These are phyloP conservation scores for Aspergillus amoenus DNA, from an alignment of 2,329 filamentous ascomycete species.

Conservation along the genomic window DNA sequence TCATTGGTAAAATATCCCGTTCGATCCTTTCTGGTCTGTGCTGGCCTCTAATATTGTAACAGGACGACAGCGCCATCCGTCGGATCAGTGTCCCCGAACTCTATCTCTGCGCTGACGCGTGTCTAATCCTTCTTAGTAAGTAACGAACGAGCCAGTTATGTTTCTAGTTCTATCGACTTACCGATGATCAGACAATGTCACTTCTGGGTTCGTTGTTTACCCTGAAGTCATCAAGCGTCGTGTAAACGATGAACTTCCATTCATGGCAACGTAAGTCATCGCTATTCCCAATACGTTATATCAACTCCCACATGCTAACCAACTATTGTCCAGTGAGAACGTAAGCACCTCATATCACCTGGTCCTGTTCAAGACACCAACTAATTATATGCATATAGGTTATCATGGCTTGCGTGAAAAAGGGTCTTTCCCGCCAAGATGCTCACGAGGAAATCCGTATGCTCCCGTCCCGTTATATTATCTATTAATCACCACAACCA, in stretches of 20 bases:
- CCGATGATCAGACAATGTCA: slow-evolving; percentile 61
- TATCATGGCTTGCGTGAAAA: slow-evolving; percentile 74
- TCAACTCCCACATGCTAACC: slow-evolving; percentile 18
- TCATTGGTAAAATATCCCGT: slow-evolving; percentile 51
- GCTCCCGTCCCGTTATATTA: slow-evolving; percentile 7
- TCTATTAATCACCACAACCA: neutral
- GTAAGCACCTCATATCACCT: slow-evolving; percentile 17
- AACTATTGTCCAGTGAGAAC: slow-evolving; percentile 28
- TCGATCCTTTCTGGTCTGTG: neutral
- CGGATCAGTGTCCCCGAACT: slow-evolving; percentile 59
- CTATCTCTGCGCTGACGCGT: slow-evolving; percentile 68
- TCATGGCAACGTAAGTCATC: slow-evolving; percentile 71
- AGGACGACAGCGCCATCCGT: slow-evolving; percentile 71
- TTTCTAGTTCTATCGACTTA: neutral
- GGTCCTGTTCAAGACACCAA: slow-evolving; percentile 1
- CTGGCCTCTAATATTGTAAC: slow-evolving; percentile 11
- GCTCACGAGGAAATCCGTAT: slow-evolving; percentile 80
- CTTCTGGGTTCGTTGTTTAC: slow-evolving; percentile 73
- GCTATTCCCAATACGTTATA: neutral
- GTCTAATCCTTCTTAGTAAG: slow-evolving; percentile 38
- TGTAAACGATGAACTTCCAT: slow-evolving; percentile 76
- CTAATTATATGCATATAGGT: slow-evolving; percentile 52
- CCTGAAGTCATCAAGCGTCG: slow-evolving; percentile 67
- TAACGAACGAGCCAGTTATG: neutral
- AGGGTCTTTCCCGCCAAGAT: slow-evolving; percentile 72